Evolutionary conservation across 1,139 yeast genomes (phyloP).

Genomic region (Arxiozyma telluris): DNA sequence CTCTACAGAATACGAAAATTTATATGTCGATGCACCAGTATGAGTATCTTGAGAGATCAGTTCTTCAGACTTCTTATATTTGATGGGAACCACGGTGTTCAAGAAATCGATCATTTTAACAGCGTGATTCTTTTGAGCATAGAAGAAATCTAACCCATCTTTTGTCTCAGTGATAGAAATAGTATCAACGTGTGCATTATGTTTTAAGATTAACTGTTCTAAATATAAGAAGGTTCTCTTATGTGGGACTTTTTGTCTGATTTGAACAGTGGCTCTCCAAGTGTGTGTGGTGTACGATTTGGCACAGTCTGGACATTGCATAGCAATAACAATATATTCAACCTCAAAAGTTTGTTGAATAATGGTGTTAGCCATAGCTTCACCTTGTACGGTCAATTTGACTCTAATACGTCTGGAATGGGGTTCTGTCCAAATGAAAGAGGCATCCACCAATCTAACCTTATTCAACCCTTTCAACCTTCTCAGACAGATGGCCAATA

Average conservation of each 20-base stretch:
- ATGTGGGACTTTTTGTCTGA: slow-evolving; percentile 94
- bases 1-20: slow-evolving; percentile 88
- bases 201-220: slow-evolving; percentile 88
- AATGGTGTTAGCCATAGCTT: slow-evolving; percentile 84
- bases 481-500: slow-evolving; percentile 81
- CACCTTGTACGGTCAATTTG: slow-evolving; percentile 92
- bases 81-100: slow-evolving; percentile 79
- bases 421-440: slow-evolving; percentile 98
- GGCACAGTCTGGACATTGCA: slow-evolving; percentile 99
- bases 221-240: slow-evolving; percentile 90
- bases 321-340: slow-evolving; percentile 86
- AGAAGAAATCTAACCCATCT: slow-evolving; percentile 93
- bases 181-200: slow-evolving; percentile 91
- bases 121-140: slow-evolving; percentile 84
- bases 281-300: slow-evolving; percentile 91
- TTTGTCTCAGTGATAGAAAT: slow-evolving; percentile 84
- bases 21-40: slow-evolving; percentile 78
- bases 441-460: slow-evolving; percentile 85
- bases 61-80: slow-evolving; percentile 79
- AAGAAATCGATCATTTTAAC: slow-evolving; percentile 88
- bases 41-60: slow-evolving; percentile 88
- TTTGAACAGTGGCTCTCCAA: slow-evolving; percentile 96
- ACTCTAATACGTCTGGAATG: slow-evolving; percentile 91
- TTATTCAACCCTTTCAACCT: slow-evolving; percentile 81
- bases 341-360: slow-evolving; percentile 94